phyloP scores from a whole-genome alignment of 306 rosid species.

The Lathyrus aphaca region DNA sequence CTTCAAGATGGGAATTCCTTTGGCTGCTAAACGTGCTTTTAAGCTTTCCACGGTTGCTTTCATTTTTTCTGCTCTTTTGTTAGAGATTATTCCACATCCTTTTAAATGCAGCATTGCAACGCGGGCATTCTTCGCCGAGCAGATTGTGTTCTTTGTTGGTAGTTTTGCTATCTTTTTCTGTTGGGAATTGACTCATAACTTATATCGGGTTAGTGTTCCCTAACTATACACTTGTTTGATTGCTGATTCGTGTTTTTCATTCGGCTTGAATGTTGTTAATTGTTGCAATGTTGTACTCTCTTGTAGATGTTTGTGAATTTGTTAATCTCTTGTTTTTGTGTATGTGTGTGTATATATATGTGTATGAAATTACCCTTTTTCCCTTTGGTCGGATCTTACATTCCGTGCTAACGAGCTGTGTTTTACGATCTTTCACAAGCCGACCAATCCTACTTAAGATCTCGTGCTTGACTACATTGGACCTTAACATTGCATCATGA shows the following conservation, averaged over 20 bases:
- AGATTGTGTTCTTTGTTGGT: conserved; percentile 54
- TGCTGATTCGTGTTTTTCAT: conserved; percentile 18
- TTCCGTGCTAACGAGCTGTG: too few relatives aligned
- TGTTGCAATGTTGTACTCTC: neutral
- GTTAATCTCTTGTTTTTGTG: neutral
- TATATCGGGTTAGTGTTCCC: conserved; percentile 67
- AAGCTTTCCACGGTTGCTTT: conserved; percentile 68
- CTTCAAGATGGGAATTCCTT: conserved; percentile 90
- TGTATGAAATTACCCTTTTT: too few relatives aligned
- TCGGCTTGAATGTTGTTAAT: conserved; percentile 2
- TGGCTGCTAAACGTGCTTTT: conserved; percentile 61
- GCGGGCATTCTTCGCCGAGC: conserved; percentile 49
- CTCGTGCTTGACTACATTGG: too few relatives aligned
- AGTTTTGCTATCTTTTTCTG: conserved; percentile 68
- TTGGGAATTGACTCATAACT: conserved; percentile 89
- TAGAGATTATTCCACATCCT: conserved; percentile 56
- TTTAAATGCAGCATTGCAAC: conserved; percentile 46
- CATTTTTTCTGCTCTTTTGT: conserved; percentile 53
- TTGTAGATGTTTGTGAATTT: conserved; percentile 16
- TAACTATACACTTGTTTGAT: neutral
- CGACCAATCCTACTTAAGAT: too few relatives aligned
- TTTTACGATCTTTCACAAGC: too few relatives aligned
- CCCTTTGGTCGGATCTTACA: too few relatives aligned
- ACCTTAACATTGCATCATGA: conserved; percentile 4
- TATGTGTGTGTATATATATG: too few relatives aligned